These are phyloP conservation scores for Galium porrigens DNA, from an alignment of 305 asterid genomes.

Conservation along the genomic window DNA sequence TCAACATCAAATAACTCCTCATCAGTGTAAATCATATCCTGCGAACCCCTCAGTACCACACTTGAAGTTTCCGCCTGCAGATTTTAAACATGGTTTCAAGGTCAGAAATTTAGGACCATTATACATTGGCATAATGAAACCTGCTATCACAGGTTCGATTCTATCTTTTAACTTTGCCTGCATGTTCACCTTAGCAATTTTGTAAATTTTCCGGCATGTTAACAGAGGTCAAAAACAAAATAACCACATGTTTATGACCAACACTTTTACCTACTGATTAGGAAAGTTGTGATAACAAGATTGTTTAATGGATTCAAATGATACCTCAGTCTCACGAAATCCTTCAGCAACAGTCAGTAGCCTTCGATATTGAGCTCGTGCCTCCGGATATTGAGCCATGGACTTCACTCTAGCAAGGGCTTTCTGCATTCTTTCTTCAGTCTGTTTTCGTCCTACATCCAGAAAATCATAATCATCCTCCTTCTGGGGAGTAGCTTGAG, in stretches of 20 bases:
- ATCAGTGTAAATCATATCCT: conserved; percentile 28
- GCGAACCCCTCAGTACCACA: conserved; percentile 25
- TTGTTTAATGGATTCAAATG: not conserved
- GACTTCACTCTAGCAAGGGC: conserved; percentile 87
- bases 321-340: conserved; percentile 60
- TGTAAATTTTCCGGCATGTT: not conserved
- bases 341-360: conserved; percentile 68
- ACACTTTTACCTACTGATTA: not conserved
- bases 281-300: not conserved
- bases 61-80: conserved; percentile 33
- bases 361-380: conserved; percentile 84
- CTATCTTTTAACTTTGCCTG: not conserved
- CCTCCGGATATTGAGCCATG: conserved; percentile 84
- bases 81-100: not conserved
- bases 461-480: conserved; percentile 74
- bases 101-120: not conserved
- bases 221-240: not conserved
- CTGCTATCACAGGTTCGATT: not conserved
- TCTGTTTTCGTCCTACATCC: conserved; percentile 74
- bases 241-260: not conserved
- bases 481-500: conserved; percentile 19
- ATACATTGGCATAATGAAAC: not conserved
- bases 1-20: conserved; percentile 52
- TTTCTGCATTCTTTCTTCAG: conserved; percentile 73
- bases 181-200: not conserved